A percentile compares a stretch with the other conserved stretches of the same genome.
phyloP scores from a whole-genome alignment of 495 filamentous ascomycete genomes.

The Xylaria nigripes region DNA sequence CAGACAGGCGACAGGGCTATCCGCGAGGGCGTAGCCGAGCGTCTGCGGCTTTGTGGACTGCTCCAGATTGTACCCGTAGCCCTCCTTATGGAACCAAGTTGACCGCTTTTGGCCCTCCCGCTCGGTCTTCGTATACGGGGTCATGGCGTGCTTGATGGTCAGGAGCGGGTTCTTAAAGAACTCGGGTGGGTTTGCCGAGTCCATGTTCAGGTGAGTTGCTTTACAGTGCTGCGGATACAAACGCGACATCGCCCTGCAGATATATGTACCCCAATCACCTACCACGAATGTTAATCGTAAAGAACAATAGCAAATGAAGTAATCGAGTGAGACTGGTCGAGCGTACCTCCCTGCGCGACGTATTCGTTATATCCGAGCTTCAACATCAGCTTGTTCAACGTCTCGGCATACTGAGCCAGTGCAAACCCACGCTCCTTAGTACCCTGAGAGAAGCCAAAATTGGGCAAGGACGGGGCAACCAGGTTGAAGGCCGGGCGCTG shows the following conservation, averaged over 20 bases:
- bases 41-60: conserved; percentile 60
- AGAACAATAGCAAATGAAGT: not conserved
- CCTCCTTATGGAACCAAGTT: conserved; percentile 43
- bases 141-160: conserved; percentile 36
- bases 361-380: conserved; percentile 57
- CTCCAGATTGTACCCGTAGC: conserved; percentile 47
- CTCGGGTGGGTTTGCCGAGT: conserved; percentile 31
- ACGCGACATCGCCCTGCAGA: conserved; percentile 50
- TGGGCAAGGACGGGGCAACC: conserved; percentile 58
- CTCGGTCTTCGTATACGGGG: conserved; percentile 26
- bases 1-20: conserved; percentile 54
- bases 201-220: conserved; percentile 59
- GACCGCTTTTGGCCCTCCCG: conserved; percentile 38
- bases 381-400: conserved; percentile 56
- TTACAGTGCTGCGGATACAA: conserved; percentile 49
- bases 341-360: conserved; percentile 38
- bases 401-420: conserved; percentile 51
- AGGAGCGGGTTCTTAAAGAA: conserved; percentile 35
- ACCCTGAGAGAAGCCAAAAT: conserved; percentile 56
- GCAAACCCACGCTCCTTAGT: conserved; percentile 48
- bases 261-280: conserved; percentile 60
- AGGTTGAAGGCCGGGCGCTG: conserved; percentile 52
- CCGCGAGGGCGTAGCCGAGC: conserved; percentile 46
- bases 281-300: not conserved
- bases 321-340: conserved; percentile 16